Evolutionary conservation across 305 asterid species (phyloP).

Genomic region (Stenogyne calaminthoides): DNA sequence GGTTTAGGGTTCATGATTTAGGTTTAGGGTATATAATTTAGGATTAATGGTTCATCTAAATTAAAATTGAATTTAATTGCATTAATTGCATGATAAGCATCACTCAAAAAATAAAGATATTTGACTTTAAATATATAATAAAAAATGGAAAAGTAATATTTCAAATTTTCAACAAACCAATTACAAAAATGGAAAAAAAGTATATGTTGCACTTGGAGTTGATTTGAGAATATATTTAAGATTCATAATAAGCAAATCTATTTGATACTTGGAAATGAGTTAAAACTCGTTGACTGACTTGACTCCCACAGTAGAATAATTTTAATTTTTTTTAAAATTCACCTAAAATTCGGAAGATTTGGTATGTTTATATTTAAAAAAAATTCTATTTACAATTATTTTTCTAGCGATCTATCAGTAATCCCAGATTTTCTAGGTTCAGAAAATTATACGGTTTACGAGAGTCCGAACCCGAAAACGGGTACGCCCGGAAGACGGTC

Average conservation of each 20-base stretch:
- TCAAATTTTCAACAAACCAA: too few relatives aligned
- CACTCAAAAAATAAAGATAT: neutral
- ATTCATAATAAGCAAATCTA: neutral
- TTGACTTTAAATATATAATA: neutral
- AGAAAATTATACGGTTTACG: neutral
- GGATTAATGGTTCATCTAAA: too few relatives aligned
- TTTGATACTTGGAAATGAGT: neutral
- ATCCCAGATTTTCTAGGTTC: neutral
- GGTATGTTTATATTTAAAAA: neutral
- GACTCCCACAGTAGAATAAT: neutral
- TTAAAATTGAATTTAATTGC: too few relatives aligned
- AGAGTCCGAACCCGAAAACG: conserved; percentile 7
- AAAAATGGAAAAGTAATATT: too few relatives aligned
- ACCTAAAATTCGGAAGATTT: neutral
- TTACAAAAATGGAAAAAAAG: too few relatives aligned
- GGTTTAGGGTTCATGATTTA: too few relatives aligned
- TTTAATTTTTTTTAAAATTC: neutral
- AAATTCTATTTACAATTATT: neutral
- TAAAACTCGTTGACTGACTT: neutral
- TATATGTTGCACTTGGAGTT: neutral
- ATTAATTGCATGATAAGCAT: too few relatives aligned
- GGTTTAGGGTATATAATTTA: too few relatives aligned
- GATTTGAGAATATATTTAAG: neutral
- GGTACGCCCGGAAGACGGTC: neutral
- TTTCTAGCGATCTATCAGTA: neutral